Percentiles rank a stretch among this genome's conserved stretches.
Conservation (phyloP, 2,329 filamentous ascomycete species). For the Podosphaera aphanis region DNA sequence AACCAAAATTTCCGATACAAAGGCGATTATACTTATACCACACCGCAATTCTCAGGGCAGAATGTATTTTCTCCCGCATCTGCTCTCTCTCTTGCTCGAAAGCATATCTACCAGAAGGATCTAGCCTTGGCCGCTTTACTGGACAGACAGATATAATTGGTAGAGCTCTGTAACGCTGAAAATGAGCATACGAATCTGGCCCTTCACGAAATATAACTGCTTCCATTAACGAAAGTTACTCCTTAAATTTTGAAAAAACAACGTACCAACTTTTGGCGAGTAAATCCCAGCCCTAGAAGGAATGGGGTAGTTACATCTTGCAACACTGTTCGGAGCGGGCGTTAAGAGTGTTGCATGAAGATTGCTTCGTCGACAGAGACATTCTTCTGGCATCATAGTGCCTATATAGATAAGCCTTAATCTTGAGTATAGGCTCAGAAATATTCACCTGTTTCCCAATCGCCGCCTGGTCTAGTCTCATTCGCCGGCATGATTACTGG, state of each 20-base stretch:
- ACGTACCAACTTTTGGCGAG: slow-evolving; percentile 39
- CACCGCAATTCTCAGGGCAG: slow-evolving; percentile 45
- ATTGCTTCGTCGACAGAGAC: slow-evolving; percentile 50
- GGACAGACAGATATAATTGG: slow-evolving; percentile 56
- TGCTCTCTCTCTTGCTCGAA: slow-evolving; percentile 48
- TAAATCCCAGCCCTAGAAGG: slow-evolving; percentile 46
- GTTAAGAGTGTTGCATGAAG: slow-evolving; percentile 44
- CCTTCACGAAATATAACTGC: slow-evolving; percentile 45
- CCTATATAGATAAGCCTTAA: slow-evolving; percentile 17
- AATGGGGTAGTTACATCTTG: slow-evolving; percentile 41
- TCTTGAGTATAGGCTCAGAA: background rate
- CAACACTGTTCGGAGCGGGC: slow-evolving; percentile 26
- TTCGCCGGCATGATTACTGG: slow-evolving; percentile 29
- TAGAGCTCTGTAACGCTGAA: slow-evolving; percentile 29
- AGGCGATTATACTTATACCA: slow-evolving; percentile 32
- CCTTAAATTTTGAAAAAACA: slow-evolving; percentile 5
- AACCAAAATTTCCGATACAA: slow-evolving; percentile 39
- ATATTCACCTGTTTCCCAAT: slow-evolving; percentile 42
- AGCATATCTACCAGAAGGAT: slow-evolving; percentile 43
- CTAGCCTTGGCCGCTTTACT: slow-evolving; percentile 49
- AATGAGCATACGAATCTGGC: slow-evolving; percentile 37
- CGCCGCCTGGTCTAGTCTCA: slow-evolving; percentile 53
- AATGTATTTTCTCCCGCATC: slow-evolving; percentile 49
- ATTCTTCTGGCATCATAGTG: slow-evolving; percentile 42
- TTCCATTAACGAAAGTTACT: background rate